Base-by-base conservation (phyloP, 2,329 filamentous ascomycete genomes). In the Neonectria sp. region DNA sequence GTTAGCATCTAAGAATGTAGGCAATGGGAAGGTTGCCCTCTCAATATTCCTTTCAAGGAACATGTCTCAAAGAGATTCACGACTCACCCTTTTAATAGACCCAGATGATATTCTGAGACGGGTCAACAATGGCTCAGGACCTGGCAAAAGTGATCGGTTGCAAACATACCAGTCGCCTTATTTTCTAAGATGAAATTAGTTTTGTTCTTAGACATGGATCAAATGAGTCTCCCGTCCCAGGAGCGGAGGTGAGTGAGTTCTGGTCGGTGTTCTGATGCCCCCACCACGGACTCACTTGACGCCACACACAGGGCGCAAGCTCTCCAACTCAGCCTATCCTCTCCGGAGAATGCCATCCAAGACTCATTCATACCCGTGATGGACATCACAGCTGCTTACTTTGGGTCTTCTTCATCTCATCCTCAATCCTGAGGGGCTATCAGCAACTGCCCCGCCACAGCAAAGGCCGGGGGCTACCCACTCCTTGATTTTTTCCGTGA, bases 401-500 rank as follows among this genome's bases (percentile, higher is more conserved):
- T 86, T 99, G 96, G 78, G 96, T 99, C 90, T 90, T 95, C 82
- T 90, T 92, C 96, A 99, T 99, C 92, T 99, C 96, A 85, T 97
- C 95, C 89, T 99, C 96, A 78, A 99, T 99, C 91, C 95, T 98
- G 75, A 60, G n/a, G 65, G 58, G 51, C 24, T 33, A 63, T 78
- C 70, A 79, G 76, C 70, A 48, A 60, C 56, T 58, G 35, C 68
- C 60, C 60, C 63, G 49, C 68, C 55, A 65, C 56, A 6, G 17
- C 24, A 43, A 37, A 21, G 15, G 7, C 13, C 11, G 8, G 51
- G 35, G 21, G 24, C 33, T 24, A 80, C 91, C 78, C 84, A 97
- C 95, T 98, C 96, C 88, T 99, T 99, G 86, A 99, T 99, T 89
- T 97, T 98, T 63, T 99, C 97, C 73, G 96, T 98, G 74, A 99